Conservation (phyloP, 2,329 filamentous ascomycete species). For the Curvularia spicifera region DNA sequence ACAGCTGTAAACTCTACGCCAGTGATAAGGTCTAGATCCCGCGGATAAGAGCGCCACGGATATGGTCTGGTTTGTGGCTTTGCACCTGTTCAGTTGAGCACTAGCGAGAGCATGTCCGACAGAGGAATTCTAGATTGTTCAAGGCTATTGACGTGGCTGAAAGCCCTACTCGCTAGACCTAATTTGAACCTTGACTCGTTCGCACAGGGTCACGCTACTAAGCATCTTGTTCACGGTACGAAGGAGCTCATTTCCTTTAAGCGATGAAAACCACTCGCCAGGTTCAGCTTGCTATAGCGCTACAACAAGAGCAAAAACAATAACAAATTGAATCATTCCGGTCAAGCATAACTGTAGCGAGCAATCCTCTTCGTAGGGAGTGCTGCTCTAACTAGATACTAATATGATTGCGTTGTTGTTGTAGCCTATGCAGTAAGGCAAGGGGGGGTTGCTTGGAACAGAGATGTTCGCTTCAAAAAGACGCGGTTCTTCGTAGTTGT, state of each 20-base stretch:
- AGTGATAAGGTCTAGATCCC: not conserved
- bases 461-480: not conserved
- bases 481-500: not conserved
- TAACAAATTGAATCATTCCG: not conserved
- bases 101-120: not conserved
- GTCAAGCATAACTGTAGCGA: not conserved
- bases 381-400: not conserved
- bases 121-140: not conserved
- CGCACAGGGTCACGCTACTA: not conserved
- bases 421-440: not conserved
- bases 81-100: not conserved
- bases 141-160: conserved; percentile 2
- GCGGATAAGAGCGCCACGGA: not conserved
- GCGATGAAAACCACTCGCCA: not conserved
- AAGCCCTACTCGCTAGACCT: not conserved
- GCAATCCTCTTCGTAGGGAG: not conserved
- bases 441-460: not conserved
- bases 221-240: not conserved
- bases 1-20: not conserved
- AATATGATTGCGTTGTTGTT: not conserved
- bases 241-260: not conserved
- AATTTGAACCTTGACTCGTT: conserved; percentile 1
- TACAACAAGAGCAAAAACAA: not conserved
- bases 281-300: not conserved
- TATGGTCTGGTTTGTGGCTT: not conserved